Conservation (phyloP, 805 yeast genomes). For the Saccharomycopsis babjevae region DNA sequence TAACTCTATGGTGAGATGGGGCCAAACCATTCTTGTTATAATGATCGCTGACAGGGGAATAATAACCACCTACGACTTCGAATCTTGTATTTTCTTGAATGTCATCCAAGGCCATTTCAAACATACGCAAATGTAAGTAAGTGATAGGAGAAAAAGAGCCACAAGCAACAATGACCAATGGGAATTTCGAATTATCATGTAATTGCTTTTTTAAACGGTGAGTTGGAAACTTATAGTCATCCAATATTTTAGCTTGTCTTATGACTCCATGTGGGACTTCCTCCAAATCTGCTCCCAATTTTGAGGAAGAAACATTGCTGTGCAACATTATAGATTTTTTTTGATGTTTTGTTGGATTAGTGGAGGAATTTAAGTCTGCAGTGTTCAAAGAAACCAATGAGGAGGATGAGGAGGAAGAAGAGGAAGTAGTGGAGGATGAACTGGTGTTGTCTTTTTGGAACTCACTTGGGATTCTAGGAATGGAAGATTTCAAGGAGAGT, state of each 20-base stretch:
- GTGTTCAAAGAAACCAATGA: background rate
- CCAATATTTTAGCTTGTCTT: conserved; percentile 69
- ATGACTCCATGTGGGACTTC: conserved; percentile 93
- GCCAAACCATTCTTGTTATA: conserved; percentile 92
- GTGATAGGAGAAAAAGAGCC: conserved; percentile 96
- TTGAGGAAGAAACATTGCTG: background rate
- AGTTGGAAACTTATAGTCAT: conserved; percentile 71
- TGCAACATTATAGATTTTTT: background rate
- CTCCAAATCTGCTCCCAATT: conserved; percentile 39
- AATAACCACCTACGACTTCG: conserved; percentile 94
- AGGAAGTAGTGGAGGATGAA: background rate
- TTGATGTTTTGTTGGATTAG: background rate
- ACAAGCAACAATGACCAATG: conserved; percentile 92
- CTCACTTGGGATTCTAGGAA: conserved; percentile 9
- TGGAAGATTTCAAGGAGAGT: background rate
- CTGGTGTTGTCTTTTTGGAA: conserved; percentile 6
- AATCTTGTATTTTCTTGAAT: conserved; percentile 85
- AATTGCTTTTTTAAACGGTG: conserved; percentile 70
- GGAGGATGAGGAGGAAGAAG: background rate
- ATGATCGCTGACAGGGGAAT: conserved; percentile 89
- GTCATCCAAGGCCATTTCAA: conserved; percentile 96
- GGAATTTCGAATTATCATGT: conserved; percentile 67
- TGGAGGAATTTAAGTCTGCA: background rate
- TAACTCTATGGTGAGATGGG: conserved; percentile 75
- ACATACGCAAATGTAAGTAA: conserved; percentile 90